Conservation (phyloP, 176 grass and related monocot species). For the Lolium rigidum region DNA sequence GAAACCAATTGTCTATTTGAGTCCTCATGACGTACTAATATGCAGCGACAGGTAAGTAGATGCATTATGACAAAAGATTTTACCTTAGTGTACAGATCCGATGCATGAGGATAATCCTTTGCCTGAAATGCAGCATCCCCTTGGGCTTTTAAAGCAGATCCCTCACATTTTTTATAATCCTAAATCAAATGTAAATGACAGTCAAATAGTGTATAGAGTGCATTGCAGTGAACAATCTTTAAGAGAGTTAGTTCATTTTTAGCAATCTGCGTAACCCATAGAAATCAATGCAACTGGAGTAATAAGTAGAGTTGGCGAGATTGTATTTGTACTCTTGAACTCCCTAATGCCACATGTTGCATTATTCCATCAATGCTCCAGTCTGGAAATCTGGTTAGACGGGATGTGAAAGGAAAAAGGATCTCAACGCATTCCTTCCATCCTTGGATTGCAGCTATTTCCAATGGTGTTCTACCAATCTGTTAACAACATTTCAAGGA, state of each 20-base stretch:
- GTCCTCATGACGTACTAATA: neutral
- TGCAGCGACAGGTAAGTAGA: neutral
- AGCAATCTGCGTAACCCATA: neutral
- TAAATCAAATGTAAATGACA: conserved; percentile 30
- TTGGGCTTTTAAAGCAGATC: neutral
- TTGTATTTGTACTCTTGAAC: neutral
- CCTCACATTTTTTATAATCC: neutral
- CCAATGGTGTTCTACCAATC: conserved; percentile 24
- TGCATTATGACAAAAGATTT: conserved; percentile 11
- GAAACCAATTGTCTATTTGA: neutral
- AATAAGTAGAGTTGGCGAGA: neutral
- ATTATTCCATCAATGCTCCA: conserved; percentile 36
- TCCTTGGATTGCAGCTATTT: conserved; percentile 44
- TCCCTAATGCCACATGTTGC: neutral
- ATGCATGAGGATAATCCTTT: conserved; percentile 39
- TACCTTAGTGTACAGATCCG: conserved; percentile 25
- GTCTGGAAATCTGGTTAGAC: conserved; percentile 6
- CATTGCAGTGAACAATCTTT: neutral
- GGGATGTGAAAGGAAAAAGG: conserved; percentile 30
- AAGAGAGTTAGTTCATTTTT: neutral
- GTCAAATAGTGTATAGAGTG: neutral
- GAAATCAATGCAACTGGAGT: neutral
- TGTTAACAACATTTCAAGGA: conserved; percentile 12
- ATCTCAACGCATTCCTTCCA: conserved; percentile 31
- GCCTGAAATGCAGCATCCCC: neutral